phyloP scores from a whole-genome alignment of 768 basidiomycete genomes.

The Gelatoporia subvermispora region DNA sequence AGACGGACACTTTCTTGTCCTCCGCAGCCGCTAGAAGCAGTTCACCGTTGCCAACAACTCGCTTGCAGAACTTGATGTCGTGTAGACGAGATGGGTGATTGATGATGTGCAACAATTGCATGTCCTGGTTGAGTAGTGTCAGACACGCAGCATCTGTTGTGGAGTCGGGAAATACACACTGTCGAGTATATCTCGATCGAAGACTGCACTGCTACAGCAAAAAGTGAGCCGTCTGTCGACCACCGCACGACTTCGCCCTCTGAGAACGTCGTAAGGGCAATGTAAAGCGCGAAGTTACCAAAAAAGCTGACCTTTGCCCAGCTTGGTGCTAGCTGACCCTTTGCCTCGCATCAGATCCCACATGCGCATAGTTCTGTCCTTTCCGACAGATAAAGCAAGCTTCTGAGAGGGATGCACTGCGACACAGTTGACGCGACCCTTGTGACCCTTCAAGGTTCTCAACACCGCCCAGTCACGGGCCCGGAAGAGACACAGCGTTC shows the following conservation, averaged over 20 bases:
- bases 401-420: slow-evolving; percentile 93
- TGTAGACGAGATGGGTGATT: slow-evolving; percentile 81
- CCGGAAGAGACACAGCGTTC: slow-evolving; percentile 83
- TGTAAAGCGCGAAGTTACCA: neutral
- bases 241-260: slow-evolving; percentile 94
- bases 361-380: slow-evolving; percentile 87
- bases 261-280: slow-evolving; percentile 21
- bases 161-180: slow-evolving; percentile 34
- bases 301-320: slow-evolving; percentile 71
- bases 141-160: neutral
- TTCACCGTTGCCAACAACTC: slow-evolving; percentile 53
- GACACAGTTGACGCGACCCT: slow-evolving; percentile 84
- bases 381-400: slow-evolving; percentile 86
- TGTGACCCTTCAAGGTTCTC: slow-evolving; percentile 86
- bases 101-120: slow-evolving; percentile 71
- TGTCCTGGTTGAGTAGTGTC: slow-evolving; percentile 46
- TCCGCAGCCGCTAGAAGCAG: slow-evolving; percentile 83
- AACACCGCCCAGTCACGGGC: slow-evolving; percentile 93
- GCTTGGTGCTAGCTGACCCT: slow-evolving; percentile 81
- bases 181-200: slow-evolving; percentile 82
- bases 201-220: slow-evolving; percentile 73
- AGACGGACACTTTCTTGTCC: slow-evolving; percentile 83
- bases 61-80: slow-evolving; percentile 69
- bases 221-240: slow-evolving; percentile 71
- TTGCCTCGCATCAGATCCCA: slow-evolving; percentile 98